Conservation (phyloP, 1,139 yeast genomes). For the Saccharomyces hybrid region DNA sequence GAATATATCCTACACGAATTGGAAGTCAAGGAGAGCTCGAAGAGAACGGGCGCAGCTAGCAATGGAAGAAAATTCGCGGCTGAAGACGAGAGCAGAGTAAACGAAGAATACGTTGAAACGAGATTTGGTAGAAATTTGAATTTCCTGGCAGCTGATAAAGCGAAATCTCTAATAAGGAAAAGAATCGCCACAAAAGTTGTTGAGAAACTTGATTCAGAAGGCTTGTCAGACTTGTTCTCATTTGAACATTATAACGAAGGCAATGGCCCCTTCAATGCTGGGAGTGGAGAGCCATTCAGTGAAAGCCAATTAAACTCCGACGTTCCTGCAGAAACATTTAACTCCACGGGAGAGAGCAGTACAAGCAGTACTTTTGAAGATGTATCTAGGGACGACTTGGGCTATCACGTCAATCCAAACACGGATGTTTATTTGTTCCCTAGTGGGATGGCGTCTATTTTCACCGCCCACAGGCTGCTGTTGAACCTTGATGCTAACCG, state of each 20-base stretch:
- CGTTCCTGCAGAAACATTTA: not conserved
- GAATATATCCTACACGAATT: slow-evolving; percentile 70
- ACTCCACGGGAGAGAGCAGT: slow-evolving; percentile 1
- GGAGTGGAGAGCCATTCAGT: not conserved
- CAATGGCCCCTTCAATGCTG: not conserved
- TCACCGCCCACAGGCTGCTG: slow-evolving; percentile 67
- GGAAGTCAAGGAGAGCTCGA: slow-evolving; percentile 32
- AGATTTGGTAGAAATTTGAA: slow-evolving; percentile 86
- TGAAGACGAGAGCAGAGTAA: not conserved
- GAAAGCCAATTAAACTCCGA: not conserved
- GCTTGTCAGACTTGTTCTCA: not conserved
- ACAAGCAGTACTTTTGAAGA: slow-evolving; percentile 1
- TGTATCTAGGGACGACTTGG: not conserved
- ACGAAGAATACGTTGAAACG: slow-evolving; percentile 49
- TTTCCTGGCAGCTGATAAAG: slow-evolving; percentile 63
- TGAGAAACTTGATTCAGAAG: slow-evolving; percentile 25
- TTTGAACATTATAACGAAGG: not conserved
- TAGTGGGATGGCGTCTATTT: slow-evolving; percentile 89
- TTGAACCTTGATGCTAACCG: slow-evolving; percentile 35
- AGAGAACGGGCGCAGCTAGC: not conserved
- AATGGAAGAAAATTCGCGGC: not conserved
- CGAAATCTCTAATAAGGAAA: slow-evolving; percentile 63
- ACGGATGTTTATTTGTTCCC: slow-evolving; percentile 76
- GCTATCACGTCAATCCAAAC: slow-evolving; percentile 14
- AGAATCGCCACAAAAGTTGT: slow-evolving; percentile 67